phyloP scores from a whole-genome alignment of 2,329 filamentous ascomycete species.

The Colletotrichum liaoningense region DNA sequence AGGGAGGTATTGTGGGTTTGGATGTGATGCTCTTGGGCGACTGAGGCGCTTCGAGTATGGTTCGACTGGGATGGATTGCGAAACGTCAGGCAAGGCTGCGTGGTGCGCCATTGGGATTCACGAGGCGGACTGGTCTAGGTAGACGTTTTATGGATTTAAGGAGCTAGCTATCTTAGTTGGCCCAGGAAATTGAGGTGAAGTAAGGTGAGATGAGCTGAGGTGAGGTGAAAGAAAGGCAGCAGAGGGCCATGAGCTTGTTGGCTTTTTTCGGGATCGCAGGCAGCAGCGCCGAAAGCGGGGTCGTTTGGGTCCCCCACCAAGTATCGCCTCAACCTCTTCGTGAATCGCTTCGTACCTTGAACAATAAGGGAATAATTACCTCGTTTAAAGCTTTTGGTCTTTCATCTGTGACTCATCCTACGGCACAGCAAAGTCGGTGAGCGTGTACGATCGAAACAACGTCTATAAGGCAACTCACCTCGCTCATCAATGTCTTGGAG shows the following conservation, averaged over 20 bases:
- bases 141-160: not conserved
- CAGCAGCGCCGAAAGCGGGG: constrained; percentile 25
- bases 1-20: not conserved
- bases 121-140: not conserved
- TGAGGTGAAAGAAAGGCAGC: not conserved
- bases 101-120: not conserved
- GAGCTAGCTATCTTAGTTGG: too few species aligned
- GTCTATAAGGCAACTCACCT: not conserved
- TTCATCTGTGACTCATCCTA: not conserved
- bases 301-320: not conserved
- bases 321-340: not conserved
- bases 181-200: too few species aligned
- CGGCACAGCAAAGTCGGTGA: too few species aligned
- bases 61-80: too few species aligned
- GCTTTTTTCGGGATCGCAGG: not conserved
- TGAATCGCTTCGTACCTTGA: not conserved
- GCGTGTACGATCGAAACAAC: too few species aligned
- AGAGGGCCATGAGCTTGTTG: too few species aligned
- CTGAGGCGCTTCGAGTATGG: too few species aligned
- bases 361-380: too few species aligned
- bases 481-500: accelerated
- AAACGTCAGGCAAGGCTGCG: not conserved
- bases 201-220: too few species aligned
- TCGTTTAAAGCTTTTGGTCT: too few species aligned
- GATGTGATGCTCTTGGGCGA: not conserved